Percentiles rank a stretch among this genome's conserved stretches.
Conservation (phyloP, 1,284 basidiomycete species). For the Tylopilus sp. region DNA sequence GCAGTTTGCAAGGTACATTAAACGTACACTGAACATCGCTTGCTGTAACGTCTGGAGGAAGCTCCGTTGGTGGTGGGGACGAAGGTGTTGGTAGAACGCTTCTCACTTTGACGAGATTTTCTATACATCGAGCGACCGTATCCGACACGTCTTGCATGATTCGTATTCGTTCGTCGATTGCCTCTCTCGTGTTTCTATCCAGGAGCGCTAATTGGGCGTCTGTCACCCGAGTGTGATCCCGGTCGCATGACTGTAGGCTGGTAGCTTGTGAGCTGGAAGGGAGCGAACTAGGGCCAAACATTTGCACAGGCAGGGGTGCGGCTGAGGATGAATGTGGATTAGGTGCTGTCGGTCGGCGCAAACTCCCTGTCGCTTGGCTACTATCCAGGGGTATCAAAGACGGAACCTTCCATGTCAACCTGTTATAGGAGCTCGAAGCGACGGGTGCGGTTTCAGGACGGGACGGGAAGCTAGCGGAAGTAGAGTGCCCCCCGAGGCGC, state of each 20-base stretch:
- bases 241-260: slow-evolving; percentile 12
- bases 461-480: not conserved
- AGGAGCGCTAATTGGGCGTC: slow-evolving; percentile 57
- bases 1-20: not conserved
- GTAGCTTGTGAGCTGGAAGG: not conserved
- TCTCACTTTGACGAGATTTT: slow-evolving; percentile 71
- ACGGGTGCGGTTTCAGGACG: slow-evolving; percentile 7
- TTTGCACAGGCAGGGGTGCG: not conserved
- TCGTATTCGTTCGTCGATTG: slow-evolving; percentile 77
- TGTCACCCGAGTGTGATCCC: slow-evolving; percentile 40
- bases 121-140: slow-evolving; percentile 64
- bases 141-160: slow-evolving; percentile 73
- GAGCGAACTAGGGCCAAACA: not conserved
- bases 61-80: slow-evolving; percentile 1
- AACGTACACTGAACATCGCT: slow-evolving; percentile 16
- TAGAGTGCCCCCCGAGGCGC: slow-evolving; percentile 27
- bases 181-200: slow-evolving; percentile 67
- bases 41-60: not conserved
- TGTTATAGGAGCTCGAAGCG: slow-evolving; percentile 11
- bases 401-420: slow-evolving; percentile 37
- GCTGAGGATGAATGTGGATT: slow-evolving; percentile 1
- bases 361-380: slow-evolving; percentile 4
- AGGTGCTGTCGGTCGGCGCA: slow-evolving; percentile 1
- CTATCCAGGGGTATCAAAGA: slow-evolving; percentile 53
- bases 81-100: slow-evolving; percentile 55